A percentile compares a stretch with the other conserved stretches of the same genome.
These are phyloP conservation scores for Aureobasidium sp. DNA, from an alignment of 2,329 filamentous ascomycete genomes.

Conservation along the genomic window DNA sequence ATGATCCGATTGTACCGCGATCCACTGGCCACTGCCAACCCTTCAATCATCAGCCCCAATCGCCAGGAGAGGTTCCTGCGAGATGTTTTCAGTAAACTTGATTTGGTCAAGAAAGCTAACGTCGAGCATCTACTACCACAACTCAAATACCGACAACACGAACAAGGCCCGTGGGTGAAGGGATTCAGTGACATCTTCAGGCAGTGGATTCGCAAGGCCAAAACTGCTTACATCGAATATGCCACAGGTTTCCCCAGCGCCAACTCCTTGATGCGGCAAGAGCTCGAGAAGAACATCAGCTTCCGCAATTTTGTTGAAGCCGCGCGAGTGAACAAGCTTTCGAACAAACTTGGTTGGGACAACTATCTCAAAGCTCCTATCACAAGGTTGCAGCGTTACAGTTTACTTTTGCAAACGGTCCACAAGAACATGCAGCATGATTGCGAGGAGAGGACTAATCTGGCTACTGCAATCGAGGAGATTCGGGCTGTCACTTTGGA, in stretches of 20 bases:
- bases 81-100: slow-evolving; percentile 84
- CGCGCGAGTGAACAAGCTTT: slow-evolving; percentile 67
- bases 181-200: slow-evolving; percentile 96
- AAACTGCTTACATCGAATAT: slow-evolving; percentile 81
- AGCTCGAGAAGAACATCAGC: slow-evolving; percentile 72
- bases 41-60: slow-evolving; percentile 70
- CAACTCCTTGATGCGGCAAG: slow-evolving; percentile 71
- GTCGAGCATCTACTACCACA: slow-evolving; percentile 87
- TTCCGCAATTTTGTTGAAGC: slow-evolving; percentile 82
- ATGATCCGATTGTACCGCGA: slow-evolving; percentile 80
- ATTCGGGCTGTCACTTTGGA: slow-evolving; percentile 83
- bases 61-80: slow-evolving; percentile 70
- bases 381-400: slow-evolving; percentile 83
- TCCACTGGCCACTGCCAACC: slow-evolving; percentile 61
- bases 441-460: slow-evolving; percentile 79
- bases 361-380: slow-evolving; percentile 91
- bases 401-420: slow-evolving; percentile 71
- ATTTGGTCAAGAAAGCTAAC: slow-evolving; percentile 81
- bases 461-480: slow-evolving; percentile 78
- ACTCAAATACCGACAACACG: slow-evolving; percentile 91
- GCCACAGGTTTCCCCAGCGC: slow-evolving; percentile 80
- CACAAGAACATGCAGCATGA: slow-evolving; percentile 75
- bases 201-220: slow-evolving; percentile 96
- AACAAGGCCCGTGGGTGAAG: slow-evolving; percentile 88
- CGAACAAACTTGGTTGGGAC: slow-evolving; percentile 81